A percentile compares a stretch with the other conserved stretches of the same genome.
Evolutionary conservation across 805 yeast species (phyloP).

Genomic region (Sungouiella blattae): DNA sequence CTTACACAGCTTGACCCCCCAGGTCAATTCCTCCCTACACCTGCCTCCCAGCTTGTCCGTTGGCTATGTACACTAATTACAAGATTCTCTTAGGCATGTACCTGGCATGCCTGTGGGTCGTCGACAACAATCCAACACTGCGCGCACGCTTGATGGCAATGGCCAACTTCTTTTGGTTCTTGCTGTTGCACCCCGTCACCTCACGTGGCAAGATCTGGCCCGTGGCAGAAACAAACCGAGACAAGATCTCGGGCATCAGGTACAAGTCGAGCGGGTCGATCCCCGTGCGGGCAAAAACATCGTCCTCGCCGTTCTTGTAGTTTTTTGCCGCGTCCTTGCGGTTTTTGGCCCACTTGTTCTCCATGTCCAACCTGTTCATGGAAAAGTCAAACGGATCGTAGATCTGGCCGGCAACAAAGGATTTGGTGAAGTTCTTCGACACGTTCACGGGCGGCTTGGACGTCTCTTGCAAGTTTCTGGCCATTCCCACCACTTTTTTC

Average conservation of each 20-base stretch:
- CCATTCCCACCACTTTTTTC: conserved; percentile 31
- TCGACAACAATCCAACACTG: conserved; percentile 73
- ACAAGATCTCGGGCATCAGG: conserved; percentile 65
- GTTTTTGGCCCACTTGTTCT: conserved; percentile 23
- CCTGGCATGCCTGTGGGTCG: conserved; percentile 62
- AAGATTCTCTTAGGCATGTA: conserved; percentile 39
- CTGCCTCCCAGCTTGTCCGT: no score
- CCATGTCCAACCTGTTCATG: conserved; percentile 52
- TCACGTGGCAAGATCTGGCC: conserved; percentile 77
- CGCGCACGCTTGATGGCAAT: conserved; percentile 80
- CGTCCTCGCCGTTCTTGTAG: conserved; percentile 13
- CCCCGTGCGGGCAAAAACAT: conserved; percentile 42
- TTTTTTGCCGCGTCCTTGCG: conserved; percentile 22
- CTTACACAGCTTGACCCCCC: no score
- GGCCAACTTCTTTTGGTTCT: conserved; percentile 67
- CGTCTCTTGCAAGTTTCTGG: conserved; percentile 28
- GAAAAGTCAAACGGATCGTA: conserved; percentile 86
- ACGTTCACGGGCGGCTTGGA: conserved; percentile 34
- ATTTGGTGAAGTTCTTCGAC: conserved; percentile 34
- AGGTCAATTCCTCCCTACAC: no score
- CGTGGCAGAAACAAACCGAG: conserved; percentile 60
- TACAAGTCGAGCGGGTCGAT: conserved; percentile 70
- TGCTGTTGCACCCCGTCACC: conserved; percentile 61
- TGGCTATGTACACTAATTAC: conserved; percentile 13
- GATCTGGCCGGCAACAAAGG: conserved; percentile 48